phyloP scores from a whole-genome alignment of 306 rosid species.

The Cucumis melo region DNA sequence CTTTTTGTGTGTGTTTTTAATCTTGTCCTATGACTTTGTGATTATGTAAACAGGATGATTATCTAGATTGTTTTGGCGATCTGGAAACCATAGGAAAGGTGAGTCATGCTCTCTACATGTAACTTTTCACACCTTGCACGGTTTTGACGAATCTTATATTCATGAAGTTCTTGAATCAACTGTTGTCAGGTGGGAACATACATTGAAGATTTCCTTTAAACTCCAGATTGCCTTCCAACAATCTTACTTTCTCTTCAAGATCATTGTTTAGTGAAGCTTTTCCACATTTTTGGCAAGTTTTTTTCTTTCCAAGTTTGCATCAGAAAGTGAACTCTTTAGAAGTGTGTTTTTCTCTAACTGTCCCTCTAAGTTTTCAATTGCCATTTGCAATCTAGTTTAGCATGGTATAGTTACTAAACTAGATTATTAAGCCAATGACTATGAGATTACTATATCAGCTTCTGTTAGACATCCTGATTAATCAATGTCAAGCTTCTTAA shows the following conservation, averaged over 20 bases:
- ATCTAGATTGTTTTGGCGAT: slow-evolving; percentile 79
- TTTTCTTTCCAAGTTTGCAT: slow-evolving; percentile 66
- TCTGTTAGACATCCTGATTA: too few relatives aligned
- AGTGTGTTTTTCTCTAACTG: slow-evolving; percentile 50
- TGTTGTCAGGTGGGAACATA: slow-evolving; percentile 80
- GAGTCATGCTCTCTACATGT: background rate
- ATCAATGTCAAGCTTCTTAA: too few relatives aligned
- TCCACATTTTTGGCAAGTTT: slow-evolving; percentile 46
- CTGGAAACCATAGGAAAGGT: slow-evolving; percentile 90
- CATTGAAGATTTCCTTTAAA: slow-evolving; percentile 89
- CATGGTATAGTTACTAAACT: too few relatives aligned
- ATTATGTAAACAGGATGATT: slow-evolving; percentile 59
- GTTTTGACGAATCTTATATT: slow-evolving; percentile 16
- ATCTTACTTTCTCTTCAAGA: slow-evolving; percentile 46
- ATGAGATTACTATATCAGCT: too few relatives aligned
- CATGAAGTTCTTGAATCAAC: background rate
- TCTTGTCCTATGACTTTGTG: background rate
- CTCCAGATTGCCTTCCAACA: slow-evolving; percentile 33
- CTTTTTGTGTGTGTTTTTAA: background rate
- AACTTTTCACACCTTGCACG: background rate
- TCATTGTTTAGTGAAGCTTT: slow-evolving; percentile 32
- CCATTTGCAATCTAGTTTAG: slow-evolving; percentile 48
- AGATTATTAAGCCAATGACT: too few relatives aligned
- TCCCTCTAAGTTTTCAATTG: slow-evolving; percentile 46
- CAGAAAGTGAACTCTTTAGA: slow-evolving; percentile 71